Evolutionary conservation across 2,329 filamentous ascomycete species (phyloP), one percentile per base, ranked within the genome.

Genomic region (Pleoardoris graminearum): DNA sequence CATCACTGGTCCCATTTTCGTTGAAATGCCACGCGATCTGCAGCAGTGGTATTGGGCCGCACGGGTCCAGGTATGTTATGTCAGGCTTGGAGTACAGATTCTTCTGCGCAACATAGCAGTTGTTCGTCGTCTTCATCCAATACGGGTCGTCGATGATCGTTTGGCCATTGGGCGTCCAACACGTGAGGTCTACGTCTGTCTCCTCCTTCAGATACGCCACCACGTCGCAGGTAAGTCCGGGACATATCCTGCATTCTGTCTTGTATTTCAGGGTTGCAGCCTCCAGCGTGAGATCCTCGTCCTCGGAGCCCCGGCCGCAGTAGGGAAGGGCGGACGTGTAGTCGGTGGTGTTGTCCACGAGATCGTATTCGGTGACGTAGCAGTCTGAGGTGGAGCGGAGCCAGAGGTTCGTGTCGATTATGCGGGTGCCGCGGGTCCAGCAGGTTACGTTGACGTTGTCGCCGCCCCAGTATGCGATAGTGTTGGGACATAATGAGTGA

Each of bases 331-430:
- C 16, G 11, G 14, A 35, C 52, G 52, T 57, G 67, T 62, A 69
- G 44, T 66, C 62, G 14, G 64, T 64, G 2, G 48, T 32, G 36
- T 66, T 68, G 36, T 69, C 63, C 5, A 50, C 7, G 2, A 68
- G 49, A 47, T 70, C 65, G 38, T 65, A 69, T 46, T 69, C 63
- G 14, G 66, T 69, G 10, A 70, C 53, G 47, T 70, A 70, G 47
- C 66, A 70, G 14, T 57, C 60, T 21, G 60, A 59, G 12, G 65
- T 58, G 32, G 49, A 68, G 48, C 62, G 61, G 45, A 70, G 54
- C 66, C 67, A 70, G n/a, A 67, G 30, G 27, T 52, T 62, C 48
- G 35, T 49, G 6, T 60, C 64, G 51, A 66, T 59, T 25, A 69
- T 69, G 41, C 60, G 62, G 1, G 66, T 69, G 16, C 67, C 67